Evolutionary conservation across 805 yeast genomes (phyloP), one percentile per base, ranked within the genome.

Genomic region (Saccharomycopsis sp.): DNA sequence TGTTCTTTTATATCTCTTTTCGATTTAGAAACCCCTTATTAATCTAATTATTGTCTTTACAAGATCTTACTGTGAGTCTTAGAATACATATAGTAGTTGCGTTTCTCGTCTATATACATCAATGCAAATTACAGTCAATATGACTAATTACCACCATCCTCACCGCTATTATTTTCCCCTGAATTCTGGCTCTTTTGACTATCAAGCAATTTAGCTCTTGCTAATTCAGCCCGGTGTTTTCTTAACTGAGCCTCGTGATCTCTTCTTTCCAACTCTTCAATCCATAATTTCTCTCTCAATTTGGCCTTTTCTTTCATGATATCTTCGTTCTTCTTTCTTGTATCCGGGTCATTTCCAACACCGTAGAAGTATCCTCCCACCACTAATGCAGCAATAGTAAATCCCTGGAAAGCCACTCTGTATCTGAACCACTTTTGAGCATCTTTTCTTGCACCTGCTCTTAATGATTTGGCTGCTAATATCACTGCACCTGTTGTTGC

Each of bases 381-480:
- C 3, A 91, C 85, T 55, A 92, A 75, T 0, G 97, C 96, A 15
- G 84, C 84, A 49, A 92, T 74, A 0, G 97, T 92, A 59, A 86
- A 81, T 2, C 87, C 89, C 72, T 92, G 97, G 65, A 90, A 78
- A 0, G 82, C 94, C 52, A 92, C 93, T 77, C 97, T 86, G 83
- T 90, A 89, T 65, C 93, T 79, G 76, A 89, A 92, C 83, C 89
- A 91, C 54, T 81, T 80, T 72, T 92, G 96, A 0, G 97, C 96
- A 57, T 82, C 83, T 51, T 76, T 74, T 62, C 84, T 80, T 64
- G 89, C 83, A 24, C 97, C 96, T 34, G 76, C 74, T 65, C 85
- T 79, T 62, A 91, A 76, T 23, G 92, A 87, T 63, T 81, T 79
- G 2, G 90, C 91, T 2, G 97, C 96, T 63, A 91, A 73, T 0